A percentile compares a stretch with the other conserved stretches of the same genome.
Conservation (phyloP, 192 early-diverging fungal species). For the Entophlyctis luteolus region DNA sequence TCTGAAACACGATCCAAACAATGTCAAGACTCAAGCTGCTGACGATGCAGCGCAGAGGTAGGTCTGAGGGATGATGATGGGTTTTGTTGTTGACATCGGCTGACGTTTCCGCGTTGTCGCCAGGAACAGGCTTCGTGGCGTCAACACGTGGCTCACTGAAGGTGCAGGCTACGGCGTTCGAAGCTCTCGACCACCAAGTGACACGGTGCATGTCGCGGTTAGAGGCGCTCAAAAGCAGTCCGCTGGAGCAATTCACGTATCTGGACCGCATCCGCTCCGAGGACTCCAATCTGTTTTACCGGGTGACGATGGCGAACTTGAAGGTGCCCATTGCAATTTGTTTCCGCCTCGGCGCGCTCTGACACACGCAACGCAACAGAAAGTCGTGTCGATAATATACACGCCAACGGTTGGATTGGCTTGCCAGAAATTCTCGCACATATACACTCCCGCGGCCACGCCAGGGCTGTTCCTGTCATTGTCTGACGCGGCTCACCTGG, state of each 20-base stretch:
- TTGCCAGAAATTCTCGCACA: constrained; percentile 82
- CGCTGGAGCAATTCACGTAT: constrained; percentile 83
- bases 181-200: constrained; percentile 70
- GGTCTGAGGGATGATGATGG: background rate
- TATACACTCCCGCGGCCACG: constrained; percentile 57
- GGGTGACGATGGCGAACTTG: constrained; percentile 65
- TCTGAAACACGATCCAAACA: background rate
- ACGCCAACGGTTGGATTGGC: constrained; percentile 52
- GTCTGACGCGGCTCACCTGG: constrained; percentile 68
- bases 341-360: constrained; percentile 1
- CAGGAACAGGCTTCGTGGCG: constrained; percentile 60
- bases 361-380: background rate
- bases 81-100: background rate
- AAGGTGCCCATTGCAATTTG: constrained; percentile 25
- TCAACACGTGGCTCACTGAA: constrained; percentile 53
- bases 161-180: constrained; percentile 67
- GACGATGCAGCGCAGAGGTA: background rate
- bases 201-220: constrained; percentile 70
- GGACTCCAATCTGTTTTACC: constrained; percentile 80
- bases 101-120: background rate
- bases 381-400: constrained; percentile 36
- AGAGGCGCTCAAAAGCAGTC: constrained; percentile 52
- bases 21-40: background rate
- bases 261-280: constrained; percentile 78
- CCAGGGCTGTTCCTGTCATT: constrained; percentile 88